These are phyloP conservation scores for Neohortaea acidophila DNA, from an alignment of 495 filamentous ascomycete genomes.

Conservation along the genomic window DNA sequence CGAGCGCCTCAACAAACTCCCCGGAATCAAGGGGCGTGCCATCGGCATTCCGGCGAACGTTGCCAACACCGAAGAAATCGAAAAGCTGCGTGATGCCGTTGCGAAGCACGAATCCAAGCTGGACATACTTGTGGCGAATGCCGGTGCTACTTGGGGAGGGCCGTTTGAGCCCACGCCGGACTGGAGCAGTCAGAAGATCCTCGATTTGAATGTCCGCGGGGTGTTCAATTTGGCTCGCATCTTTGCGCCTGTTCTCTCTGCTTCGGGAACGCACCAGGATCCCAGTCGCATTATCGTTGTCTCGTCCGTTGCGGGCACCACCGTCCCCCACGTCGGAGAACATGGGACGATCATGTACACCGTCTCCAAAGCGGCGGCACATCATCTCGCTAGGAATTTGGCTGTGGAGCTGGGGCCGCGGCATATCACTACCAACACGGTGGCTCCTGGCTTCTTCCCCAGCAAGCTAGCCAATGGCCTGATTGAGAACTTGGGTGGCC, in stretches of 20 bases:
- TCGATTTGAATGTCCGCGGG: conserved; percentile 31
- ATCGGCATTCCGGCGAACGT: conserved; percentile 32
- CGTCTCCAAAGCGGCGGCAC: conserved; percentile 32
- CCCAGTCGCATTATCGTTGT: conserved; percentile 29
- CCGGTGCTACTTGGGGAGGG: conserved; percentile 30
- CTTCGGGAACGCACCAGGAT: conserved; percentile 22
- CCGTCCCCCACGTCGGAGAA: conserved; percentile 28
- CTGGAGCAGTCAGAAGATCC: conserved; percentile 26
- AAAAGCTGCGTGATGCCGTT: conserved; percentile 25
- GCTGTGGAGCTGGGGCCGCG: conserved; percentile 30
- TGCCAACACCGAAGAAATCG: conserved; percentile 27
- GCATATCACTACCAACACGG: conserved; percentile 30
- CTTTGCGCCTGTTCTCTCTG: conserved; percentile 26
- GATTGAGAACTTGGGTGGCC: conserved; percentile 28
- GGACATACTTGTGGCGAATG: conserved; percentile 31
- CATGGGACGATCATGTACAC: conserved; percentile 34
- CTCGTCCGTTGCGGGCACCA: conserved; percentile 25
- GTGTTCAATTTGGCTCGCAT: conserved; percentile 27
- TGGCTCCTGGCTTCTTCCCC: conserved; percentile 32
- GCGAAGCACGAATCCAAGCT: conserved; percentile 23
- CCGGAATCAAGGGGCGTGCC: conserved; percentile 20
- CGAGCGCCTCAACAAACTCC: conserved; percentile 27
- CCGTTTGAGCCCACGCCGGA: conserved; percentile 31
- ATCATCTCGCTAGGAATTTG: conserved; percentile 28
- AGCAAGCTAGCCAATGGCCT: conserved; percentile 30